Evolutionary conservation across 345 rosid genomes (phyloP).

Genomic region (Eucalyptus guilfoylei): DNA sequence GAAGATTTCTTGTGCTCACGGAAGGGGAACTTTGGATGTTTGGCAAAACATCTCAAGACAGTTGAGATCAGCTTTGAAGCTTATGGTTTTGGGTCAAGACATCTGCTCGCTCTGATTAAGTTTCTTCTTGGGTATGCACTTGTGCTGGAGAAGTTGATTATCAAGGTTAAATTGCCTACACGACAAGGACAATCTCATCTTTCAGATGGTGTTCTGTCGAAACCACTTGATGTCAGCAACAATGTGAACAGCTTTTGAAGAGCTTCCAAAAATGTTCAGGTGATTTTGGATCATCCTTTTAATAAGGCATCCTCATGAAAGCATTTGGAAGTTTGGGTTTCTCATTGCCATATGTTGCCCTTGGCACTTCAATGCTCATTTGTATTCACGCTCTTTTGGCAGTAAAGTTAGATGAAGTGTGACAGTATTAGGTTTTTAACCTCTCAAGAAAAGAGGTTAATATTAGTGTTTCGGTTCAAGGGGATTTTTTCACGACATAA

Average conservation of each 20-base stretch:
- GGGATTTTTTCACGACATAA: too few relatives aligned
- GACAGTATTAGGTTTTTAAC: not conserved
- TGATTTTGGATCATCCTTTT: too few relatives aligned
- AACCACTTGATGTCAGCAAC: not conserved
- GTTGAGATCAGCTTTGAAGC: not conserved
- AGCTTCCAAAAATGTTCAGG: too few relatives aligned
- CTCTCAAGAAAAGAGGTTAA: not conserved
- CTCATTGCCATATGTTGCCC: too few relatives aligned
- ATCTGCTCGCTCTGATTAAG: not conserved
- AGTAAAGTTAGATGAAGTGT: too few relatives aligned
- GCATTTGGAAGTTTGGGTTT: too few relatives aligned
- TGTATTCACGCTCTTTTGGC: too few relatives aligned
- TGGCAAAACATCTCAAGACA: not conserved
- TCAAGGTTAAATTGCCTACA: not conserved
- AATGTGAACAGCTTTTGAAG: too few relatives aligned
- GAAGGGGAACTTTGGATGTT: not conserved
- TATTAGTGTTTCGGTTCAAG: too few relatives aligned
- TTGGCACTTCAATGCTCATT: too few relatives aligned
- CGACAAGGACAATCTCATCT: not conserved
- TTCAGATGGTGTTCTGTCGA: not conserved
- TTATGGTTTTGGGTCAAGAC: not conserved
- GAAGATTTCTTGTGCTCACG: not conserved
- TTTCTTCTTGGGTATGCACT: not conserved
- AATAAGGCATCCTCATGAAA: too few relatives aligned
- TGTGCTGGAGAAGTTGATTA: not conserved